Base-by-base conservation (phyloP, 2,329 filamentous ascomycete species). In the Sarocladium kiliense region DNA sequence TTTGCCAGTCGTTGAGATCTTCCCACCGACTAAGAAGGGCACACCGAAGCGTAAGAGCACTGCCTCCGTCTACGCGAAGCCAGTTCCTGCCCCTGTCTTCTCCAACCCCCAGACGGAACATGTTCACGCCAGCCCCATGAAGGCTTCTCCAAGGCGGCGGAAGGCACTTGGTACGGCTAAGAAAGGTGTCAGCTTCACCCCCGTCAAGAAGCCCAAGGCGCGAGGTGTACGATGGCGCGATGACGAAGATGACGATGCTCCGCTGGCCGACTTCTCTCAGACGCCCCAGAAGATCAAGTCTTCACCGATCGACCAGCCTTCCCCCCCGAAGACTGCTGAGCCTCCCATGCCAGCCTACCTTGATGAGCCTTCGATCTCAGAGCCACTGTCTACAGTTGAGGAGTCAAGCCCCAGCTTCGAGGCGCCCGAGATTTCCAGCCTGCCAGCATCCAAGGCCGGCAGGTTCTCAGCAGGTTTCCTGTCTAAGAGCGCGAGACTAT, bases 201-300 rank as follows among this genome's bases (percentile, higher is more conserved):
- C 91, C 0, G 86, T 86, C 58, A 96, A 89, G 71, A 87, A 86
- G 69, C 79, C 82, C 10, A 82, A 85, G 1, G 68, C 74, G 55
- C 83, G 92, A 58, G 86, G 81, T 45, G 93, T 99, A 5, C 84
- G 93, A 60, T 99, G 94, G 94, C 86, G 90, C 57, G 94, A 97
- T 64, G 94, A 97, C 63, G 90, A 83, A 65, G 75, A 87, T 2
- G 88, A 95, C 65, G 85, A 93, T 53, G 92, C 91, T 23, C 86
- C 87, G 1, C 75, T 97, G 55, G 91, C 89, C 11, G 94, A 97
- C 67, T 97, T 93, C 66, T 89, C 93, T 65, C 90, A 91, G 72
- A 97, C 93, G 2, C 93, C 94, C 1, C 82, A 91, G 68, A 88
- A 86, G 65, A 70, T 80, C 9, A 76, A 61, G 21, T 76, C 77